These are phyloP conservation scores for Bacidia gigantensis DNA, from an alignment of 495 filamentous ascomycete species.

Conservation along the genomic window DNA sequence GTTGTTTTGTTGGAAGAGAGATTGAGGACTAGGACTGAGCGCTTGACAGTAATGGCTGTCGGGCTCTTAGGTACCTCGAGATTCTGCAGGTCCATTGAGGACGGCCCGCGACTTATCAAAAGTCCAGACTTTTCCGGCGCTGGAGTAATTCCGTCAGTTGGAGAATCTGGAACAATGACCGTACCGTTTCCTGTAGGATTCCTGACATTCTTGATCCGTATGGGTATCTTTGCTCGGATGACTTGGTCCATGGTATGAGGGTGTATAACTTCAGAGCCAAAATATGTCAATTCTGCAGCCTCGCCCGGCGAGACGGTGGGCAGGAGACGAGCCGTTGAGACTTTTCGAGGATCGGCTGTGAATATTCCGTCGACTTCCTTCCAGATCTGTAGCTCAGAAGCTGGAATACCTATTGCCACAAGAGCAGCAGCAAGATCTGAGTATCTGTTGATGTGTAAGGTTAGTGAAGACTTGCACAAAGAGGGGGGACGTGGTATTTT, in stretches of 20 bases:
- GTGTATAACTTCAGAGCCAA: slow-evolving; percentile 45
- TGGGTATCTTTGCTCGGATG: slow-evolving; percentile 84
- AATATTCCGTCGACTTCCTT: slow-evolving; percentile 16
- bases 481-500: no score
- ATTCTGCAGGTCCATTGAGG: no score
- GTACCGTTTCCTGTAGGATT: slow-evolving; percentile 82
- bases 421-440: slow-evolving; percentile 80
- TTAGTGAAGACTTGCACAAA: no score
- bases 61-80: slow-evolving; percentile 49
- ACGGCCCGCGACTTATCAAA: no score
- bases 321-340: slow-evolving; percentile 71
- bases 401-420: slow-evolving; percentile 55
- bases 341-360: slow-evolving; percentile 48
- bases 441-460: no score
- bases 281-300: no score
- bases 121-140: no score
- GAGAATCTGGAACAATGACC: slow-evolving; percentile 47
- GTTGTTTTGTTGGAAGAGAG: slow-evolving; percentile 87
- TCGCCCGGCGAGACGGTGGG: slow-evolving; percentile 70
- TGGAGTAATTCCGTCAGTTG: slow-evolving; percentile 8
- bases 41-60: slow-evolving; percentile 93
- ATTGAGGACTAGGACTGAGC: slow-evolving; percentile 81
- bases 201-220: slow-evolving; percentile 97
- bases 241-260: slow-evolving; percentile 98
- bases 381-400: slow-evolving; percentile 42